These are phyloP conservation scores for Ganoderma boninense DNA, from an alignment of 1,284 basidiomycete species.

Conservation along the genomic window DNA sequence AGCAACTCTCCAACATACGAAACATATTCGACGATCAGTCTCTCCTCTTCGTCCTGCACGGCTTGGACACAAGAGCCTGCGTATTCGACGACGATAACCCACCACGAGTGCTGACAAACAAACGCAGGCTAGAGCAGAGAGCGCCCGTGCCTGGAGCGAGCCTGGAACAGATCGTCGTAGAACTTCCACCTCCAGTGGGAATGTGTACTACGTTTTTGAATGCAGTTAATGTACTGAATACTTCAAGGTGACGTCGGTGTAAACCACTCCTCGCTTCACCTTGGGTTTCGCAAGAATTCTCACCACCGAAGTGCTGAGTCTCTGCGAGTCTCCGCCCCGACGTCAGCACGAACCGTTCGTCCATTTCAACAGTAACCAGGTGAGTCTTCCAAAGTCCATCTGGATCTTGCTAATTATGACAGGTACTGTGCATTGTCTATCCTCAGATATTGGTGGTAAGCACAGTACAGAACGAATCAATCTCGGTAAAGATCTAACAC, in stretches of 20 bases:
- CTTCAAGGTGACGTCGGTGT: background rate
- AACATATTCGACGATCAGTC: background rate
- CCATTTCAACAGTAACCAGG: too few relatives aligned
- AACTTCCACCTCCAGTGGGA: background rate
- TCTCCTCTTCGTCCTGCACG: background rate
- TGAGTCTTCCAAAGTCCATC: too few relatives aligned
- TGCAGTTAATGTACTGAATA: background rate
- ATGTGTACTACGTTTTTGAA: background rate
- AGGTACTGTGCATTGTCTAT: too few relatives aligned
- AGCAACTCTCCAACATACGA: background rate
- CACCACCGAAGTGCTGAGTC: too few relatives aligned
- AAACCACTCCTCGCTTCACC: background rate
- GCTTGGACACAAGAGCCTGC: background rate
- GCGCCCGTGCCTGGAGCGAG: slow-evolving; percentile 7
- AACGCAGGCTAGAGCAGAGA: background rate
- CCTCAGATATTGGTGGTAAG: too few relatives aligned
- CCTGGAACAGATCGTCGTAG: background rate
- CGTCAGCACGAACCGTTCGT: too few relatives aligned
- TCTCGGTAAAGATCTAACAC: too few relatives aligned
- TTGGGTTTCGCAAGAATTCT: too few relatives aligned
- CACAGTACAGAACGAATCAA: too few relatives aligned
- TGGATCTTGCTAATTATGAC: too few relatives aligned
- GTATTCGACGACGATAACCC: background rate
- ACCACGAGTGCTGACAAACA: background rate
- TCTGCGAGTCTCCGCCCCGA: too few relatives aligned